Evolutionary conservation across 768 basidiomycete species (phyloP), one percentile per base, ranked within the genome.

Genomic region (Pleurotus tuber-regium): DNA sequence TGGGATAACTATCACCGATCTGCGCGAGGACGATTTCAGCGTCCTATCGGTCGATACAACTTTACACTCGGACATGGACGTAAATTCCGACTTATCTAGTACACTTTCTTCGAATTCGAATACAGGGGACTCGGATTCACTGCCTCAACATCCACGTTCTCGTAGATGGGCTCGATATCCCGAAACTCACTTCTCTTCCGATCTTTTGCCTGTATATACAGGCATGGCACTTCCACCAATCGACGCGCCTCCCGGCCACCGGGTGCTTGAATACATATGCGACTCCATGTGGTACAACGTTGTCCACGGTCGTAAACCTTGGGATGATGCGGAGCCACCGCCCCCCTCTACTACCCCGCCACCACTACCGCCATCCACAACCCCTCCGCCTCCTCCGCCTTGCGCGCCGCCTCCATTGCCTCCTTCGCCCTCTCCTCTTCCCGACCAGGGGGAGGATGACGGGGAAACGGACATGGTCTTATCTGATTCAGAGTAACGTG

Each of bases 101-200:
- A 39, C 30, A 14, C 12, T n/a, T 21, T 30, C 21, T 41, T 43
- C 39, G 19, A 38, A 50, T 23, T 30, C 35, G 12, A 51, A 51
- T 11, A 33, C 46, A 12, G 23, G 36, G 8, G 28, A 43, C 18
- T 14, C 50, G 35, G 10, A 33, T 39, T 7, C 21, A 33, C 51
- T 42, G 21, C 26, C 41, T 4, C 52, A 28, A 11, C 33, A 49
- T 29, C 41, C 26, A 11, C 52, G 12, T 30, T 18, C 50, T 26
- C 53, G 52, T 10, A 63, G 86, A 47, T 89, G 88, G 87, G 87
- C 84, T 9, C 61, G 54, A 29, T 89, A 85, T 58, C 83, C 86
- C 3, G 63, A 70, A 30, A 74, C 75, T 8, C 74, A 81, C 53
- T 89, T 89, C 59, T 77, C 78, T 3, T 83, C 73, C 29, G 66